Evolutionary conservation across 2,329 filamentous ascomycete genomes (phyloP), one percentile per base, ranked within the genome.

Genomic region (Paraphaeosphaeria minitans): DNA sequence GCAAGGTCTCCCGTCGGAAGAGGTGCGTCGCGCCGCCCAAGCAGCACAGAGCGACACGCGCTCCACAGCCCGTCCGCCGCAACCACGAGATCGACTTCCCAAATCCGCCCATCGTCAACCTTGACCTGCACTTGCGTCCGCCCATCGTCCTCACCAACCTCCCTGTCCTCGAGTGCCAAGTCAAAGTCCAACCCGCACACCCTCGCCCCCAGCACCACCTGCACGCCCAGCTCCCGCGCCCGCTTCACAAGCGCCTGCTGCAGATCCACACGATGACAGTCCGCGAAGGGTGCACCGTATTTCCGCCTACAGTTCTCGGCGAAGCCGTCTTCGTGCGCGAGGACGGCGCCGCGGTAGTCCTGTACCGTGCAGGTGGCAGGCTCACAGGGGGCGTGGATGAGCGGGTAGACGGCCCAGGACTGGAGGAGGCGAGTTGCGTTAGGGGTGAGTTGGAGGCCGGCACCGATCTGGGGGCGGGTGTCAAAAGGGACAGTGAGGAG

Each of bases 61-160:
- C 85, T 88, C 85, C 86, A 88, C 0, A 90, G 74, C 0, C 88
- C 88, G 61, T 90, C 88, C 0, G 87, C 86, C 0, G 82, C 87
- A 1, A 90, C 79, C 5, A 91, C 76, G 7, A 89, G 72, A 63
- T 89, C 85, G 2, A 80, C 83, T 0, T 71, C 70, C 1, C 79
- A 78, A 1, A 64, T 72, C 4, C 77, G 73, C 0, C 82, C 83
- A 4, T 68, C 66, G 5, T 73, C 72, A 0, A 78, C 79, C 1
- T 67, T 77, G 0, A 85, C 68, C 4, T 75, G 76, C 0, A 81
- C 74, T 0, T 72, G 59, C 35, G 59, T 58, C 57, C 64, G 59
- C 10, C 31, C 46, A 4, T 33, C 51, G 2, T 43, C 46, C 2
- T 14, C 42, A 8, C 49, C 46, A 8, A 12, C 10, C 6, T 7